These are phyloP conservation scores for Pseudogymnoascus sp. DNA, from an alignment of 2,329 filamentous ascomycete genomes.

Conservation along the genomic window DNA sequence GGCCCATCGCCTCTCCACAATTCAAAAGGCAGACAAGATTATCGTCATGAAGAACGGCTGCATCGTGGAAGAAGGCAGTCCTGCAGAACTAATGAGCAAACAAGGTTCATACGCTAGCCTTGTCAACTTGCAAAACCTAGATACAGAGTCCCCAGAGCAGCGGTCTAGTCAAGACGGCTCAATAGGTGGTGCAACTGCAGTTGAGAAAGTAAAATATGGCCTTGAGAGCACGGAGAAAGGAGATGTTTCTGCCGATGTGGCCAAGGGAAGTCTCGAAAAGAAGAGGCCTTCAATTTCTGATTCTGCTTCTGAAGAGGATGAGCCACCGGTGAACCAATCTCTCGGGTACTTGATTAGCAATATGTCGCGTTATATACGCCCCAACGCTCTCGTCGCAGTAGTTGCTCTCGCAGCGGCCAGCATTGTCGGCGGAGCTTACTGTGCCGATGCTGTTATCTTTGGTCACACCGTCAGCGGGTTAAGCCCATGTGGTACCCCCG, in stretches of 20 bases:
- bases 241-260: background rate
- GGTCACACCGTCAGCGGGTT: constrained; percentile 45
- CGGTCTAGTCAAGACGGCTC: constrained; percentile 17
- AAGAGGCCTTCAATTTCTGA: background rate
- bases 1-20: constrained; percentile 84
- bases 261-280: constrained; percentile 12
- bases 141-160: constrained; percentile 16
- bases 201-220: constrained; percentile 13
- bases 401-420: constrained; percentile 42
- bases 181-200: constrained; percentile 12
- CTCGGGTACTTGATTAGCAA: constrained; percentile 15
- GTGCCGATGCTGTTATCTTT: constrained; percentile 50
- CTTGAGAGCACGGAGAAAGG: background rate
- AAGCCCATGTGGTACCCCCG: constrained; percentile 39
- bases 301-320: constrained; percentile 11
- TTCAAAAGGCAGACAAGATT: constrained; percentile 96
- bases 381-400: constrained; percentile 24
- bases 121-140: constrained; percentile 34
- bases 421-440: constrained; percentile 50
- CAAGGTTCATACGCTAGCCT: constrained; percentile 45
- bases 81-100: constrained; percentile 63
- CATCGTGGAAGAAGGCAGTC: constrained; percentile 71
- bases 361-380: constrained; percentile 16
- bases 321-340: constrained; percentile 16
- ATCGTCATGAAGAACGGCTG: constrained; percentile 82